These are phyloP conservation scores for Dactylorhiza incarnata DNA, from an alignment of 106 monocot genomes.

Conservation along the genomic window DNA sequence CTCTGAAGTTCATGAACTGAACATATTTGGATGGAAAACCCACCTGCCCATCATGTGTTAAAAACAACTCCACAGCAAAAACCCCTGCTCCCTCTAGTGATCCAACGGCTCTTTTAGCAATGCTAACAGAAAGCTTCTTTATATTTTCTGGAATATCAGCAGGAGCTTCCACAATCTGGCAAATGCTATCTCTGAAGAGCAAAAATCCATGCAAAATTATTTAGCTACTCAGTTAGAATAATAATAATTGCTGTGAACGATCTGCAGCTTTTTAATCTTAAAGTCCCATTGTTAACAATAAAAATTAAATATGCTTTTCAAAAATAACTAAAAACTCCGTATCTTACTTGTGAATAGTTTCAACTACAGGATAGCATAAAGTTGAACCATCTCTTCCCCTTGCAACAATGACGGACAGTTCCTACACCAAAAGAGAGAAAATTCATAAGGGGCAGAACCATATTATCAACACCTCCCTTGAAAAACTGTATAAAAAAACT, in stretches of 20 bases:
- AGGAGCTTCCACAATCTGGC: constrained; percentile 95
- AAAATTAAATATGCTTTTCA: neutral
- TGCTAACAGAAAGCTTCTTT: constrained; percentile 44
- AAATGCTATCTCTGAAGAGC: constrained; percentile 75
- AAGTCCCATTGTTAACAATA: neutral
- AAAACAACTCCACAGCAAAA: constrained; percentile 90
- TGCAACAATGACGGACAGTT: constrained; percentile 88
- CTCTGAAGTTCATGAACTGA: neutral
- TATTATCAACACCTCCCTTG: neutral
- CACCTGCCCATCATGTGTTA: constrained; percentile 68
- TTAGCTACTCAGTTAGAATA: neutral
- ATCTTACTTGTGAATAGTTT: constrained; percentile 91
- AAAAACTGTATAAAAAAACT: neutral
- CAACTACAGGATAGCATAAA: constrained; percentile 83
- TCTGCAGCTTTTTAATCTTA: neutral
- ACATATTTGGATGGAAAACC: neutral
- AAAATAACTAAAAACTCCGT: constrained; percentile 6
- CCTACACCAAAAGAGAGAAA: constrained; percentile 32
- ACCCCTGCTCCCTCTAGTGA: constrained; percentile 92
- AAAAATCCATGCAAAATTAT: constrained; percentile 1
- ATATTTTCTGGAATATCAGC: constrained; percentile 64
- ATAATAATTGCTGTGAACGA: neutral
- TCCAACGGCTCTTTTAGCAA: constrained; percentile 69
- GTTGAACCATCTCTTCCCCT: constrained; percentile 66
- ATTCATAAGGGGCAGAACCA: neutral